These are phyloP conservation scores for Plasmodium malariae DNA, from an alignment of 169 alveolate species.

Conservation along the genomic window DNA sequence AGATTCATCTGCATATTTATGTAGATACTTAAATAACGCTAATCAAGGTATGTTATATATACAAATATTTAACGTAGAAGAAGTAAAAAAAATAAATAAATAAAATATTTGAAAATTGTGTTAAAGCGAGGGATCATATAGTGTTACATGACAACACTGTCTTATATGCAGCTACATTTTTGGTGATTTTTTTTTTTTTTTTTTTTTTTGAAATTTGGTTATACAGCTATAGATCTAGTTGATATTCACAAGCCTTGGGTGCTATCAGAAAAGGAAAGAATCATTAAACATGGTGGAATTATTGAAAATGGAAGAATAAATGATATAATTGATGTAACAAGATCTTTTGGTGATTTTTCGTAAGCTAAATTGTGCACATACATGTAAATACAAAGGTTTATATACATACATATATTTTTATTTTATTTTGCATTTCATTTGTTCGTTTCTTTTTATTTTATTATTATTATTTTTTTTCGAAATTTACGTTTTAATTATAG, in stretches of 20 bases:
- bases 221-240: constrained; percentile 92
- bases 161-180: constrained; percentile 9
- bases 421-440: background rate
- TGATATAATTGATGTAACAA: constrained; percentile 95
- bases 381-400: constrained; percentile 35
- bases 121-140: background rate
- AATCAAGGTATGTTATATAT: constrained; percentile 23
- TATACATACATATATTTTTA: constrained; percentile 3
- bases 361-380: constrained; percentile 79
- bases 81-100: no score
- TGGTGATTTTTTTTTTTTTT: background rate
- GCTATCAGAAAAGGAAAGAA: constrained; percentile 93
- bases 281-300: constrained; percentile 95
- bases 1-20: constrained; percentile 88
- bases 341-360: constrained; percentile 98
- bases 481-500: constrained; percentile 42
- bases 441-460: background rate
- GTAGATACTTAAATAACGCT: constrained; percentile 74
- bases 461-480: background rate
- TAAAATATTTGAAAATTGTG: constrained; percentile 4
- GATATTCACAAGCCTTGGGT: constrained; percentile 97
- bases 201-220: background rate
- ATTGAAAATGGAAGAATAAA: constrained; percentile 97
- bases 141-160: background rate
- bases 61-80: no score